Evolutionary conservation across 2,329 filamentous ascomycete genomes (phyloP), one percentile per base, ranked within the genome.

Genomic region (Aspergillus ibericus): DNA sequence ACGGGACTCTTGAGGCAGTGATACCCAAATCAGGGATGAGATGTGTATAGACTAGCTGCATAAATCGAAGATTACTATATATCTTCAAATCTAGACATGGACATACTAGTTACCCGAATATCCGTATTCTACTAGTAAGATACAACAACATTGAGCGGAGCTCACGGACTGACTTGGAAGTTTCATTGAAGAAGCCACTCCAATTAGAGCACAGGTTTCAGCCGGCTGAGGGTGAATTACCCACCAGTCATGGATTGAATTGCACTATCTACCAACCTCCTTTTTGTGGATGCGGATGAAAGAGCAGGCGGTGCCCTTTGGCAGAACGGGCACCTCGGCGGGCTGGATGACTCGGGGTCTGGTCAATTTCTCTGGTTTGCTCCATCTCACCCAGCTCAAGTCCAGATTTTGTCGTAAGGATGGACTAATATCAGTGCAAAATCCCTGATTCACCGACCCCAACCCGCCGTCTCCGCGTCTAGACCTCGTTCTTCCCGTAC

Each of bases 261-360:
- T 20, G 10, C 38, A 7, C 38, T 10, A 22, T 25, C 42, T 22
- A 8, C 20, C 22, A 29, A 29, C 10, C 22, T 29, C 12, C 44
- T 34, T 8, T 9, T 35, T 13, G 25, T 15, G 13, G 47, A 50
- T 13, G 25, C 8, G 13, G 47, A 50, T 35, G 50, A 55, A 22
- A 16, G 13, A 35, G 20, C 50, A 59, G 53, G 59, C 59, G 59
- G 59, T 61, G 34, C 44, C 8, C 2, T 7, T 9, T 3, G 59
- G 59, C 59, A 61, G 44, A 61, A 61, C 29, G 38, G 38, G 10
- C 35, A 38, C 58, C 34, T 34, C 52, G 20, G 38, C 53, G 12
- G 25, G 48, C 35, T 34, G 42, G 27, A 49, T 35, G 16, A 25
- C 25, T 53, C 42, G 18, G 38, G 18, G 18, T 27, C 44, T n/a